phyloP scores from a whole-genome alignment of 2,329 filamentous ascomycete genomes.

The Penicillium brevicompactum region DNA sequence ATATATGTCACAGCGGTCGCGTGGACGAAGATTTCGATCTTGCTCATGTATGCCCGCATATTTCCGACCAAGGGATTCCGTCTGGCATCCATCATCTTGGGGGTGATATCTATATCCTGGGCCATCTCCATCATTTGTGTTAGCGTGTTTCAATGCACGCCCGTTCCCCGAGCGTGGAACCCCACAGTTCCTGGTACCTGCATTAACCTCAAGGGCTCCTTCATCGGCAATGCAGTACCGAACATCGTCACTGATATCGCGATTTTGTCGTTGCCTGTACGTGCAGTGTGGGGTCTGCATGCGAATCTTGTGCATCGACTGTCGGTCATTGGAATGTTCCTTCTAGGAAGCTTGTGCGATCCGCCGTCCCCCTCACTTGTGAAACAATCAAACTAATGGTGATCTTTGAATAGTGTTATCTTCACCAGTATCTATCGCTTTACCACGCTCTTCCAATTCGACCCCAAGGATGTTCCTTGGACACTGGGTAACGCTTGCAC shows the following conservation, averaged over 20 bases:
- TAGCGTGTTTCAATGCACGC: conserved; percentile 57
- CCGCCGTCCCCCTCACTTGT: too few relatives aligned
- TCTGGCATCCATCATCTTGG: conserved; percentile 45
- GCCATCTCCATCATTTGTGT: conserved; percentile 52
- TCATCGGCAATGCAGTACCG: conserved; percentile 53
- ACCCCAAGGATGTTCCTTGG: conserved; percentile 46
- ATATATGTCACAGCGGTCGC: conserved; percentile 47
- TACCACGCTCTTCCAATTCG: conserved; percentile 51
- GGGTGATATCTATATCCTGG: conserved; percentile 51
- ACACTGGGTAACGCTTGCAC: conserved; percentile 50
- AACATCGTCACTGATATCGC: conserved; percentile 30
- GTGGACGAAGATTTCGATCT: conserved; percentile 54
- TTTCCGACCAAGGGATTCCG: conserved; percentile 51
- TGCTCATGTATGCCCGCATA: conserved; percentile 58
- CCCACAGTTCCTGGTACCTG: conserved; percentile 49
- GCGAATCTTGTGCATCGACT: conserved; percentile 20
- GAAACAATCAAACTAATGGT: too few relatives aligned
- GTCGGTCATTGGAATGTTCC: conserved; percentile 13
- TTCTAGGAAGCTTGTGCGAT: conserved; percentile 19
- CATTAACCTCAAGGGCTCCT: conserved; percentile 54
- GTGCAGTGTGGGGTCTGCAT: conserved; percentile 28
- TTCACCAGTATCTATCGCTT: conserved; percentile 54
- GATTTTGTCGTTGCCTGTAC: conserved; percentile 29
- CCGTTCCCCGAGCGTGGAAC: conserved; percentile 54
- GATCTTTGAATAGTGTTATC: conserved; percentile 37